These are phyloP conservation scores for Aspergillus ruber DNA, from an alignment of 2,329 filamentous ascomycete species.

Conservation along the genomic window DNA sequence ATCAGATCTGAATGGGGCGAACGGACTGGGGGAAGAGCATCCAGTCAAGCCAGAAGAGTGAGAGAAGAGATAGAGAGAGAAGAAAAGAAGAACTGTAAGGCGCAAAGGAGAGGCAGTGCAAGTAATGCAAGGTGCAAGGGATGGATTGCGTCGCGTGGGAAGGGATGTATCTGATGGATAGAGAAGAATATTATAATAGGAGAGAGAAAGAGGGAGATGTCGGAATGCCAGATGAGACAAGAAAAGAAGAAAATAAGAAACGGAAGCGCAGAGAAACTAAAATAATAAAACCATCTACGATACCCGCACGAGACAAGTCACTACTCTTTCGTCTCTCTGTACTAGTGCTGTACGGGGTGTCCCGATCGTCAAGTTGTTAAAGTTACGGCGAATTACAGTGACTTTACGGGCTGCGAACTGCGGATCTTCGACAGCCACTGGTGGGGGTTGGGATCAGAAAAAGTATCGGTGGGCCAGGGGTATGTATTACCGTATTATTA, in stretches of 20 bases:
- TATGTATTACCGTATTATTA: not conserved
- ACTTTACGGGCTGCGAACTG: slow-evolving; percentile 25
- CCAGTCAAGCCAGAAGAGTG: too few species aligned
- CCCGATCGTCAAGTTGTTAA: slow-evolving; percentile 19
- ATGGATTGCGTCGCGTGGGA: slow-evolving; percentile 28
- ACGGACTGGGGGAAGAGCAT: too few species aligned
- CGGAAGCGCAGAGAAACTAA: slow-evolving; percentile 3
- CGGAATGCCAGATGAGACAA: too few species aligned
- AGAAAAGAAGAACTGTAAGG: slow-evolving; percentile 1
- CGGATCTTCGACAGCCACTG: slow-evolving; percentile 23
- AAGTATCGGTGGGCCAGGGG: slow-evolving; percentile 20
- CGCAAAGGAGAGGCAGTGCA: slow-evolving; percentile 19
- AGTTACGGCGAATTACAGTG: slow-evolving; percentile 26
- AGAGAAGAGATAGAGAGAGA: not conserved
- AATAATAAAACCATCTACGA: slow-evolving; percentile 1
- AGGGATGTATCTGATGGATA: slow-evolving; percentile 5
- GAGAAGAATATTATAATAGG: not conserved
- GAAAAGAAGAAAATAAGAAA: slow-evolving; percentile 2
- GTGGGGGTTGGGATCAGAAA: slow-evolving; percentile 21
- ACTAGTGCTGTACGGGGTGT: not conserved
- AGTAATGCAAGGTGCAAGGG: slow-evolving; percentile 23
- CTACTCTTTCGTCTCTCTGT: not conserved
- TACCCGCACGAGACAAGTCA: too few species aligned
- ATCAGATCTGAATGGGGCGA: slow-evolving; percentile 18
- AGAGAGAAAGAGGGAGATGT: not conserved